Evolutionary conservation across 2,329 filamentous ascomycete species (phyloP).

Genomic region (Colletotrichum sp.): DNA sequence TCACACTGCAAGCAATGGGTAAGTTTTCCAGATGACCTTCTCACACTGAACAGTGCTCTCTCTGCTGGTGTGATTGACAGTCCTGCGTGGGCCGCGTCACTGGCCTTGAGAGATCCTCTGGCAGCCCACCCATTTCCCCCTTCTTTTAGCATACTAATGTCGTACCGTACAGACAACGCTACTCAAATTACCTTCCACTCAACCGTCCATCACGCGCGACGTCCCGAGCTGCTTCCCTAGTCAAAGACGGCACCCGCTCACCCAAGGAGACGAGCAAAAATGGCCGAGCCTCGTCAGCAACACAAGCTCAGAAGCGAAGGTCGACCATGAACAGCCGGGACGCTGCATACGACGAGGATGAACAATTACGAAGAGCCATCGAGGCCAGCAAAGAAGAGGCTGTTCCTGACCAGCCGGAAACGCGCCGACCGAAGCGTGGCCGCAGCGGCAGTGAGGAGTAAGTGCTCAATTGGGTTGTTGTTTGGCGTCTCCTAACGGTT

Average conservation of each 20-base stretch:
- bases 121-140: not conserved
- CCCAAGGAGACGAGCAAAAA: constrained; percentile 61
- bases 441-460: constrained; percentile 96
- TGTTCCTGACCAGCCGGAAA: constrained; percentile 56
- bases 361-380: constrained; percentile 85
- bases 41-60: not conserved
- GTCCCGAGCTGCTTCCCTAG: constrained; percentile 68
- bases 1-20: constrained; percentile 84
- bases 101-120: not conserved
- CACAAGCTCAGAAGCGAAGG: constrained; percentile 76
- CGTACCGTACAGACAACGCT: constrained; percentile 59
- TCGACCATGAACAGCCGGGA: constrained; percentile 98
- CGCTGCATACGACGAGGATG: constrained; percentile 94
- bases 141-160: not conserved
- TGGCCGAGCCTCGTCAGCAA: constrained; percentile 55
- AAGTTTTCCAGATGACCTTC: constrained; percentile 41
- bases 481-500: constrained; percentile 1
- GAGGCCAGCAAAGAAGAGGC: constrained; percentile 92
- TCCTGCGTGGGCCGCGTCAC: not conserved
- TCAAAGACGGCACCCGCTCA: constrained; percentile 64
- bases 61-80: not conserved
- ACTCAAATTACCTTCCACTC: constrained; percentile 69
- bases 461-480: constrained; percentile 40
- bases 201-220: constrained; percentile 60
- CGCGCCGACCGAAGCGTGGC: constrained; percentile 77